Evolutionary conservation across 2,329 filamentous ascomycete genomes (phyloP).

Genomic region (Pestalotiopsis sp.): DNA sequence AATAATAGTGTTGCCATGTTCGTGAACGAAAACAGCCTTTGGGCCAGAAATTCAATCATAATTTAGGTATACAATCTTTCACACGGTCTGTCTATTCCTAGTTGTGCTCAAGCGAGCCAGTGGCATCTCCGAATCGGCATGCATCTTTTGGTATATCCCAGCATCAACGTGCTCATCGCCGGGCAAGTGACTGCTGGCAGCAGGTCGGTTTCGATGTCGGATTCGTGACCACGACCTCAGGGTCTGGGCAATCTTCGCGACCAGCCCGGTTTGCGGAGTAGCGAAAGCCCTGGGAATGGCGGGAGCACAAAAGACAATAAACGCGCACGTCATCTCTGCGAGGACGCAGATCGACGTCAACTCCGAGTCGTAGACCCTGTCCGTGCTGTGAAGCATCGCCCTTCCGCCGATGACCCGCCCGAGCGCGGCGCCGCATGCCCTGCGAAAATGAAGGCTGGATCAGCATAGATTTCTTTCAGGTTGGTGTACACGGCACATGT

Average conservation of each 20-base stretch:
- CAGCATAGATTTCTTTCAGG: too few relatives aligned
- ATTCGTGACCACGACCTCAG: not conserved
- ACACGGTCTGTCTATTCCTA: not conserved
- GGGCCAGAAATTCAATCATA: too few relatives aligned
- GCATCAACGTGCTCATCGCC: not conserved
- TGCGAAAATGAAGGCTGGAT: not conserved
- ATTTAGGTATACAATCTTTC: not conserved
- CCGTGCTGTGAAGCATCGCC: not conserved
- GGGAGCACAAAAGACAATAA: not conserved
- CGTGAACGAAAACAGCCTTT: too few relatives aligned
- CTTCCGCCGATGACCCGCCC: not conserved
- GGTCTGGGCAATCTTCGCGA: not conserved
- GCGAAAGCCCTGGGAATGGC: not conserved
- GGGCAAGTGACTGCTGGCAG: not conserved
- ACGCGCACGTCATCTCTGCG: not conserved
- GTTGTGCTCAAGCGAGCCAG: not conserved
- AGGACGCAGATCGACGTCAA: not conserved
- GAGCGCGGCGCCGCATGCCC: not conserved
- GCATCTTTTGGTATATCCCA: not conserved
- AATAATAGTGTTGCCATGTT: too few relatives aligned
- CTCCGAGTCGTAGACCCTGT: not conserved
- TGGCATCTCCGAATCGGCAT: not conserved
- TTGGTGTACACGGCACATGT: too few relatives aligned
- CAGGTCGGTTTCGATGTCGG: not conserved
- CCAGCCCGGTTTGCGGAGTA: not conserved